Conservation (phyloP, 2,329 filamentous ascomycete genomes). For the Xylaria digitata region DNA sequence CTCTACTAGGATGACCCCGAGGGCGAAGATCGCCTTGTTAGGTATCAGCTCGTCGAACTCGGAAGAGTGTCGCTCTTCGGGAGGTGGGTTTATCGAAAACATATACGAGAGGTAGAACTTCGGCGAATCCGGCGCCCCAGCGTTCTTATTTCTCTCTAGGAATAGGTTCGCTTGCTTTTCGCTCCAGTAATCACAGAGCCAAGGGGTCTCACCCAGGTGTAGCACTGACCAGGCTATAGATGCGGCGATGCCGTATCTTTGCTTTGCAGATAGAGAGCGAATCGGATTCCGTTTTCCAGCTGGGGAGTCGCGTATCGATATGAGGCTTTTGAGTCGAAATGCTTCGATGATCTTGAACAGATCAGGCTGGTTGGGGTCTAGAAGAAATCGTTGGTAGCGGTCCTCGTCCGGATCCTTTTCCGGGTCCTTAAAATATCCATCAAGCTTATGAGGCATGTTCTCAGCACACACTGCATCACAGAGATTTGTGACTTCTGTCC, state of each 20-base stretch:
- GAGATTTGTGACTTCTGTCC: constrained; percentile 7
- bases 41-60: constrained; percentile 17
- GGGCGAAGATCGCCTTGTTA: constrained; percentile 20
- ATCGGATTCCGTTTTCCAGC: constrained; percentile 5
- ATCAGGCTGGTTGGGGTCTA: constrained; percentile 1
- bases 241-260: constrained; percentile 25
- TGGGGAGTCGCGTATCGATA: background rate
- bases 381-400: constrained; percentile 6
- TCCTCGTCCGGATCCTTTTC: constrained; percentile 10
- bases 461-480: constrained; percentile 13
- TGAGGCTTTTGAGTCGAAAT: constrained; percentile 11
- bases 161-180: constrained; percentile 21
- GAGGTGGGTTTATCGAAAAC: background rate
- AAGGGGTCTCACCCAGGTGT: constrained; percentile 20
- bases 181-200: constrained; percentile 22
- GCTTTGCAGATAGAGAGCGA: constrained; percentile 18
- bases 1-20: constrained; percentile 16
- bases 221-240: constrained; percentile 24
- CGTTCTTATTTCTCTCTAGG: constrained; percentile 1
- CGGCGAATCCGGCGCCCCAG: background rate
- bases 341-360: constrained; percentile 14
- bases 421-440: constrained; percentile 18
- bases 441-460: background rate
- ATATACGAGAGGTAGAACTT: constrained; percentile 24
- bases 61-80: background rate